A percentile compares a stretch with the other conserved stretches of the same genome.
Evolutionary conservation across 179 eudicot genomes (phyloP).

Genomic region (Silene coronaria): DNA sequence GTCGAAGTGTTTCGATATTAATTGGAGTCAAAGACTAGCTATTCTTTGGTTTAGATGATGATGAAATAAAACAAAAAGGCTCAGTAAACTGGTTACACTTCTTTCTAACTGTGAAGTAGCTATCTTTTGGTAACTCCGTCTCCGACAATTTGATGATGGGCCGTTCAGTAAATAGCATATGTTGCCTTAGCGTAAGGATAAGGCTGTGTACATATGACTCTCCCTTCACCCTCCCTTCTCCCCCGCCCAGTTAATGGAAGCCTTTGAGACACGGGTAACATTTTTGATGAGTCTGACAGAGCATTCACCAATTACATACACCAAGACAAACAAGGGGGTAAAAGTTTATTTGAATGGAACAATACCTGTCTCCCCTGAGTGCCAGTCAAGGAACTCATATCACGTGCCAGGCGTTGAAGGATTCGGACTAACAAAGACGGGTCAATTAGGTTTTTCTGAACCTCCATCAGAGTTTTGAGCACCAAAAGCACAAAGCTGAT

Average conservation of each 20-base stretch:
- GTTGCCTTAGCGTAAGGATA: not conserved
- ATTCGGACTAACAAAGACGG: constrained; percentile 77
- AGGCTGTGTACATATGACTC: not conserved
- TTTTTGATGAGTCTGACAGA: not conserved
- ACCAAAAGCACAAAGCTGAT: constrained; percentile 88
- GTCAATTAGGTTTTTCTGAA: constrained; percentile 69
- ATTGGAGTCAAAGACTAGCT: not conserved
- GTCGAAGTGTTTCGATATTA: not conserved
- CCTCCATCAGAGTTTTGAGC: constrained; percentile 73
- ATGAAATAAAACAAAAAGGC: not conserved
- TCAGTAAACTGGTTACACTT: not conserved
- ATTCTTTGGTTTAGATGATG: not conserved
- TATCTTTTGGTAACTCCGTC: not conserved
- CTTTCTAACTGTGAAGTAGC: not conserved
- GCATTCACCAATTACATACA: constrained; percentile 7
- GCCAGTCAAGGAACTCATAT: constrained; percentile 61
- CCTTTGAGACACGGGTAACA: not conserved
- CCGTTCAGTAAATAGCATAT: not conserved
- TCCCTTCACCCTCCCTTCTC: not conserved
- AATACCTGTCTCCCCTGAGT: constrained; percentile 74
- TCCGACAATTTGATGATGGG: not conserved
- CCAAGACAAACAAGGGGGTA: not conserved
- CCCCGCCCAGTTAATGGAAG: not conserved
- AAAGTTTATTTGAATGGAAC: not conserved
- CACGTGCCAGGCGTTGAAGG: constrained; percentile 94